Base-by-base conservation (phyloP, 2,329 filamentous ascomycete genomes). In the Phoma herbarum region DNA sequence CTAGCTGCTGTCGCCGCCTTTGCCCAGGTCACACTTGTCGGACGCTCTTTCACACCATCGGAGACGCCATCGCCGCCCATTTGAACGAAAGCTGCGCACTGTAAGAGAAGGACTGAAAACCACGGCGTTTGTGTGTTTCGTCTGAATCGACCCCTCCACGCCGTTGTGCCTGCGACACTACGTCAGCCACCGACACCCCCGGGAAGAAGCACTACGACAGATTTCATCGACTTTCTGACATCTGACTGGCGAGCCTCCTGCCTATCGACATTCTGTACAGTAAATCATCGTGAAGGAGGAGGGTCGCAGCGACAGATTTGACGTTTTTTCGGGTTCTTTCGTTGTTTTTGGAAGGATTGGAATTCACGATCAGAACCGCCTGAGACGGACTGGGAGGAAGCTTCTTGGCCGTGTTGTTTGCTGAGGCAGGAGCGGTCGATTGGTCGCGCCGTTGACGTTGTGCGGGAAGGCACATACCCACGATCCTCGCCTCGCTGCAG, bases 391-490 rank as follows among this genome's bases (percentile, higher is more conserved):
- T 42, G 43, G 50, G 47, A 47, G 54, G 42, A 49, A 45, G 49
- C 61, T 44, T 53, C 53, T 61, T 63, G 62, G 58, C 44, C 25
- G 51, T 47, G 56, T 52, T 53, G 54, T 53, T 57, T 59, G 57
- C 54, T 42, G 54, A 60, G 57, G 57, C 61, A 64, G 61, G 65
- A 59, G 62, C 61, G 59, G 57, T 51, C 50, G 37, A 50, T 23
- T 37, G 50, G 31, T 37, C 54, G 56, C 54, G 55, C 62, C 48
- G 37, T 59, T 57, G 56, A 62, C 53, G 52, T 64, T 60, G 60
- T 61, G 62, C 69, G 70, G 72, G 65, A 72, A 69, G 68, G 64
- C 66, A 70, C 72, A 66, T 67, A 61, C 35, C 61, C 59, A 63
- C 68, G 33, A 64, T 60, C 58, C 64, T 65, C 61, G 59, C 65